Evolutionary conservation across 225 moss, liverwort and hornwort species (phyloP).

Genomic region (Sphagnum tenellum): DNA sequence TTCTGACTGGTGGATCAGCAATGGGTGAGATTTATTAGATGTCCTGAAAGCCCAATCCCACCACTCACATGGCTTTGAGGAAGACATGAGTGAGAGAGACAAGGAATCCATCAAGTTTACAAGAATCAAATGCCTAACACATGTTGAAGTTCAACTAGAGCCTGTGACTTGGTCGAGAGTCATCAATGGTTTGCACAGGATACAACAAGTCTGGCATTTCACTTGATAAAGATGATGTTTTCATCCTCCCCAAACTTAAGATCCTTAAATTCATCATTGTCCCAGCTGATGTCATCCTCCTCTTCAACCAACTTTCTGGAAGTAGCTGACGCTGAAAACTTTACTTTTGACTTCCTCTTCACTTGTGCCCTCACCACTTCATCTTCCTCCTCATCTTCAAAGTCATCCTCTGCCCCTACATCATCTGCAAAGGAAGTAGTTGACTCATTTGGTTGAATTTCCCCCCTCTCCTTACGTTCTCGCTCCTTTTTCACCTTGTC

Average conservation of each 20-base stretch:
- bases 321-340: constrained; percentile 17
- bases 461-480: constrained; percentile 48
- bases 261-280: constrained; percentile 54
- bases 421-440: background rate
- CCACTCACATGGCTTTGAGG: too few relatives aligned
- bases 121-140: too few relatives aligned
- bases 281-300: constrained; percentile 29
- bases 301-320: constrained; percentile 15
- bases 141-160: too few relatives aligned
- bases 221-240: constrained; percentile 81
- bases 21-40: too few relatives aligned
- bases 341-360: constrained; percentile 31
- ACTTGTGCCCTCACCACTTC: constrained; percentile 16
- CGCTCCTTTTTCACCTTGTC: constrained; percentile 83
- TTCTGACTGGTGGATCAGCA: too few relatives aligned
- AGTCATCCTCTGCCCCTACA: constrained; percentile 25
- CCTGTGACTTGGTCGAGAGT: too few relatives aligned
- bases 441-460: constrained; percentile 13
- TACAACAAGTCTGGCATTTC: background rate
- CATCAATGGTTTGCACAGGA: too few relatives aligned
- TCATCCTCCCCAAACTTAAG: constrained; percentile 75
- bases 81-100: too few relatives aligned
- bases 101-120: too few relatives aligned
- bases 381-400: constrained; percentile 21
- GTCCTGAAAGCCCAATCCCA: too few relatives aligned